Evolutionary conservation across 1,284 basidiomycete genomes (phyloP).

Genomic region (Moniliella sp.): DNA sequence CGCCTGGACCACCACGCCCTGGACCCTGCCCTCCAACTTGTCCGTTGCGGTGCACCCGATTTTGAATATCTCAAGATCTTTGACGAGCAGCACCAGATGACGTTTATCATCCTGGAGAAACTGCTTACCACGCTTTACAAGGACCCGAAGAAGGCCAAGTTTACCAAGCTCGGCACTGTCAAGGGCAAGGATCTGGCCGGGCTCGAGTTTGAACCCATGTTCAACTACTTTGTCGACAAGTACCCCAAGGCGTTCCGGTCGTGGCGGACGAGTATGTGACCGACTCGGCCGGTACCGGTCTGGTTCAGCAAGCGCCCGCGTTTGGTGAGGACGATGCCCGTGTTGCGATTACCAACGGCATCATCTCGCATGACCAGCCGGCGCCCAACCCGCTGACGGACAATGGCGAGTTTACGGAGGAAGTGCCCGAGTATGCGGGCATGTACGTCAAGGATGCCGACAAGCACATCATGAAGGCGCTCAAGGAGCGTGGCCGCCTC

Average conservation of each 20-base stretch:
- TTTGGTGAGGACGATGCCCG: constrained; percentile 99
- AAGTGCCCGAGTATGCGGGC: constrained; percentile 77
- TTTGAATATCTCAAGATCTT: constrained; percentile 92
- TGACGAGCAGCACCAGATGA: constrained; percentile 64
- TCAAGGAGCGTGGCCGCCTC: constrained; percentile 69
- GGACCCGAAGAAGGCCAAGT: constrained; percentile 90
- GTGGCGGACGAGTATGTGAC: constrained; percentile 82
- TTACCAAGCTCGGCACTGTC: constrained; percentile 63
- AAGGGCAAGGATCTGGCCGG: constrained; percentile 79
- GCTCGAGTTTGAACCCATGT: constrained; percentile 84
- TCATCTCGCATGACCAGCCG: constrained; percentile 64
- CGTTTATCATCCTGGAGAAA: constrained; percentile 78
- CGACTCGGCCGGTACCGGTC: constrained; percentile 78
- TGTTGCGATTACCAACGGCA: constrained; percentile 60
- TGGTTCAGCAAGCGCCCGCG: constrained; percentile 93
- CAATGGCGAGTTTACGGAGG: constrained; percentile 60
- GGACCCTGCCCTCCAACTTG: constrained; percentile 90
- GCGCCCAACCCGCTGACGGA: constrained; percentile 92
- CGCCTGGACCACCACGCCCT: constrained; percentile 97
- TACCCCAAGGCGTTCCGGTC: constrained; percentile 79
- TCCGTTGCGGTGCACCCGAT: constrained; percentile 81
- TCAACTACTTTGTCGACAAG: constrained; percentile 87
- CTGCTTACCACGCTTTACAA: constrained; percentile 80
- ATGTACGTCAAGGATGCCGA: constrained; percentile 83
- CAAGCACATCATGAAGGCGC: constrained; percentile 70